Percentiles rank a stretch among this genome's conserved stretches.
These are phyloP conservation scores for Cyberlindnera subsufficiens DNA, from an alignment of 805 yeast species.

Conservation along the genomic window DNA sequence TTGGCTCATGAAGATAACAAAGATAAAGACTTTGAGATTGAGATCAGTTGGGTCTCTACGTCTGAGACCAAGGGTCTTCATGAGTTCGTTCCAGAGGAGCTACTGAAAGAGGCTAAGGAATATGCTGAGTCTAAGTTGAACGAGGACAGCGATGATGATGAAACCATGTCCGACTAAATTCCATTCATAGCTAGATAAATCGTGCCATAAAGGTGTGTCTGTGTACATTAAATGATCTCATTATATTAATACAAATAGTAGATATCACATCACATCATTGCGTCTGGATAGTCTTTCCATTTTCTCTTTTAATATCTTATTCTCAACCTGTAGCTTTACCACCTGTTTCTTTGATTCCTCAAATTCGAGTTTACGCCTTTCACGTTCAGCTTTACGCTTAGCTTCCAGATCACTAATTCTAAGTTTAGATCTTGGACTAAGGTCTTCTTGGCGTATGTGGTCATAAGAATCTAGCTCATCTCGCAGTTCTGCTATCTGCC, in stretches of 20 bases:
- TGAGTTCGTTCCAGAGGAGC: conserved; percentile 69
- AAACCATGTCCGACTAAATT: conserved; percentile 27
- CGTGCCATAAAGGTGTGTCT: neutral
- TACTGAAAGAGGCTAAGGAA: conserved; percentile 77
- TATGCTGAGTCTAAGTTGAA: conserved; percentile 79
- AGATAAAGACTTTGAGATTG: conserved; percentile 95
- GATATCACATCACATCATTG: neutral
- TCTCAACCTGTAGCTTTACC: conserved; percentile 50
- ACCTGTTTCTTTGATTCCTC: conserved; percentile 48
- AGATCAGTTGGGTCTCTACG: conserved; percentile 80
- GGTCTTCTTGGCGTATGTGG: conserved; percentile 5
- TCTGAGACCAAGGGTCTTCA: conserved; percentile 78
- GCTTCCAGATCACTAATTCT: conserved; percentile 57
- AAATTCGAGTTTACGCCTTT: conserved; percentile 57
- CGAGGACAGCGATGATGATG: conserved; percentile 62
- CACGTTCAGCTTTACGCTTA: conserved; percentile 68
- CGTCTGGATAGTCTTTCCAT: conserved; percentile 8
- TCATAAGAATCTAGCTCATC: conserved; percentile 16
- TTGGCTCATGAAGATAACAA: conserved; percentile 96
- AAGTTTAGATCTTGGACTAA: conserved; percentile 35
- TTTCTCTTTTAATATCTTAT: conserved; percentile 31
- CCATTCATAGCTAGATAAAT: neutral
- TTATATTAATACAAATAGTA: neutral
- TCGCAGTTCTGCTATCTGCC: conserved; percentile 11
- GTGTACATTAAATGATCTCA: neutral